Evolutionary conservation across 257 asterid species (phyloP), one percentile per base, ranked within the genome.

Genomic region (Cordia subcordata): DNA sequence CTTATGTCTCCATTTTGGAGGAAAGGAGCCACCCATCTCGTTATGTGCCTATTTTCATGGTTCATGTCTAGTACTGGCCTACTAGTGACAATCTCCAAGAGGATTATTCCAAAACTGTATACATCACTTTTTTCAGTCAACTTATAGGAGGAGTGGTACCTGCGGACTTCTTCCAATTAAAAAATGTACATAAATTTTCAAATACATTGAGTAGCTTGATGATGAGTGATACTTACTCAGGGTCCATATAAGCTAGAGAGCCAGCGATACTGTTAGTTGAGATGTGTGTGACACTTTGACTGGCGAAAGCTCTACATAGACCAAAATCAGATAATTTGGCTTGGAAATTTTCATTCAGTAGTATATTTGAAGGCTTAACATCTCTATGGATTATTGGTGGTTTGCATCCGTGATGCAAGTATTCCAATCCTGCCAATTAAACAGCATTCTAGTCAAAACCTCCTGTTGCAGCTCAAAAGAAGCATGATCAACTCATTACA

Each of bases 321-420:
- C 84, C 82, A 51, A 77, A 77, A 62, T 81, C 82, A 22, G 71
- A 70, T 35, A 77, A 38, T 55, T 81, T 75, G 38, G 80, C 75
- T 10, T 63, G 72, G 13, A 75, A 54, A 0, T 67, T 64, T 23
- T 60, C 68, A 21, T 68, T 60, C 21, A 72, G 40, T 27, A 77
- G 14, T 37, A 77, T 72, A 49, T 77, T 81, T 37, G 69, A 67
- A 14, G 70, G 55, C 53, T 81, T 81, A 13, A 77, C 64, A 55
- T 77, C 86, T 69, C 78, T 70, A 57, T 75, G 87, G 40, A 81
- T 62, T 57, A 77, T 72, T 13, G 76, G 64, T 13, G 76, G 81
- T 21, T 63, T 67, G 65, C 86, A 80, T 12, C 79, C 78, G 42
- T 62, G 57, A 42, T 76, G 82, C 63, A 77, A 60, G 68, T 80